Conservation (phyloP, 441 rosid genomes). For the Gossypium lobatum region DNA sequence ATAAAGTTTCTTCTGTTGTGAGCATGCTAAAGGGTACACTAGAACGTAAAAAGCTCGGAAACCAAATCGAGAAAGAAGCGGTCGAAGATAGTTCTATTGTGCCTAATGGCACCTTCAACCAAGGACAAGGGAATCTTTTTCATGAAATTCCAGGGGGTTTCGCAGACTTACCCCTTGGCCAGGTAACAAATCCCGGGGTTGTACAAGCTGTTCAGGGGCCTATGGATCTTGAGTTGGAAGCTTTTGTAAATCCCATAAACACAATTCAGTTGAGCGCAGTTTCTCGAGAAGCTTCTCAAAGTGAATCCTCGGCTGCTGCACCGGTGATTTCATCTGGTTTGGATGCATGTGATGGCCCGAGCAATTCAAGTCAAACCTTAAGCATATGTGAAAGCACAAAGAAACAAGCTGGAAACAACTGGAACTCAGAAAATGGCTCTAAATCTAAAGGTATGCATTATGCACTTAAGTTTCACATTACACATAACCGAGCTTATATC, state of each 20-base stretch:
- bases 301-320: conserved; percentile 71
- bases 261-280: conserved; percentile 31
- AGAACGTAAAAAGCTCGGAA: conserved; percentile 46
- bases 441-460: conserved; percentile 42
- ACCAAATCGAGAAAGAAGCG: conserved; percentile 34
- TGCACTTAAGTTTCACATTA: not conserved
- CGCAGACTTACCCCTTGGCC: conserved; percentile 28
- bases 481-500: not conserved
- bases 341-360: conserved; percentile 56
- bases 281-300: conserved; percentile 61
- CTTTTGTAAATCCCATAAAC: conserved; percentile 36
- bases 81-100: conserved; percentile 30
- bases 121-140: conserved; percentile 26
- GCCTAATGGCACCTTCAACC: conserved; percentile 22
- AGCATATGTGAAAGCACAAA: conserved; percentile 54
- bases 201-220: conserved; percentile 29
- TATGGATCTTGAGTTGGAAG: conserved; percentile 40
- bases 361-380: conserved; percentile 47
- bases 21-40: conserved; percentile 64
- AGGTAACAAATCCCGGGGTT: conserved; percentile 22
- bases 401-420: conserved; percentile 35
- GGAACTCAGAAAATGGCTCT: conserved; percentile 36
- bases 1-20: conserved; percentile 56
- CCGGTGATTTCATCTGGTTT: conserved; percentile 58
- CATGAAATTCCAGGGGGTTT: conserved; percentile 27